Percentiles rank a stretch among this genome's conserved stretches.
Evolutionary conservation across 106 monocot species (phyloP).

Genomic region (Platanthera guangdongensis): DNA sequence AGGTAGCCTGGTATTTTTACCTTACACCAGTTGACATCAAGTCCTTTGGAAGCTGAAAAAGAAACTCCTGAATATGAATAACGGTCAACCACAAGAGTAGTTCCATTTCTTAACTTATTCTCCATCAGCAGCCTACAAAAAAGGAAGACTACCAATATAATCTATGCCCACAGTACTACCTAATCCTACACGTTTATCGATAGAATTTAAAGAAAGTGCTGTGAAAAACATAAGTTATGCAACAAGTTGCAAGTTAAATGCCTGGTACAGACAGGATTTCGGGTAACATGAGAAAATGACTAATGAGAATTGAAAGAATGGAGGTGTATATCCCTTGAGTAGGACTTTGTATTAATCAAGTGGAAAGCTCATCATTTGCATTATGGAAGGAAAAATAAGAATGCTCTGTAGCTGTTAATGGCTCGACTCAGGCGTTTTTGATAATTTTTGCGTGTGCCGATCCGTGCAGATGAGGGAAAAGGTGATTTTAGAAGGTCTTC

Average conservation of each 20-base stretch:
- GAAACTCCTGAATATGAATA: conserved; percentile 96
- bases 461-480: no score
- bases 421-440: no score
- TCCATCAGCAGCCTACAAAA: conserved; percentile 71
- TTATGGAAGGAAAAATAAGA: not conserved
- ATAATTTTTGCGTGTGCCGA: no score
- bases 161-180: not conserved
- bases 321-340: no score
- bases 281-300: not conserved
- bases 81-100: conserved; percentile 71
- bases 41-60: conserved; percentile 93
- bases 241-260: not conserved
- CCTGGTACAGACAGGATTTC: no score
- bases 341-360: not conserved
- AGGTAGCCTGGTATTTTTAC: conserved; percentile 20
- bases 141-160: no score
- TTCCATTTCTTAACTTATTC: conserved; percentile 74
- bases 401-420: no score
- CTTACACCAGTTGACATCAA: conserved; percentile 92
- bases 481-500: no score
- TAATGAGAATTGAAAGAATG: not conserved
- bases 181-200: not conserved
- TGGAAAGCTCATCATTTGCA: not conserved
- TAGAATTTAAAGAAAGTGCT: not conserved
- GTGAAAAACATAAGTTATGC: not conserved